Conservation (phyloP, 2,329 filamentous ascomycete species). For the Phaeosphaeriaceae sp. region DNA sequence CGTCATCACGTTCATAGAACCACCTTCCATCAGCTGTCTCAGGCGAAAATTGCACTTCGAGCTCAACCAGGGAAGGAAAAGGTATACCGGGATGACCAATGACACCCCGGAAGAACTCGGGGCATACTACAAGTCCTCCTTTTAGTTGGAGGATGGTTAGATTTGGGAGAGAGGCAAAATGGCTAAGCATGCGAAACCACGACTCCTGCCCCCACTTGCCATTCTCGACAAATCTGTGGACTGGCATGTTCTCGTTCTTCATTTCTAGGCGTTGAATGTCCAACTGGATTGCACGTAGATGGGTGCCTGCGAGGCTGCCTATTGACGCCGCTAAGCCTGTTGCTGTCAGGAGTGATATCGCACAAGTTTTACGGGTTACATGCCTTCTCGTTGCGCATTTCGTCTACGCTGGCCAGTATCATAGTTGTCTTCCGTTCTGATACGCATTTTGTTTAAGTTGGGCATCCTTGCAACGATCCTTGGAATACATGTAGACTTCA, state of each 20-base stretch:
- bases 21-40: conserved; percentile 17
- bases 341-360: not conserved
- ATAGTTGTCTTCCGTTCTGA: not conserved
- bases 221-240: conserved; percentile 4
- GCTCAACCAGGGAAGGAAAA: conserved; percentile 12
- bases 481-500: conserved; percentile 1
- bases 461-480: conserved; percentile 1
- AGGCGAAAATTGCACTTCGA: conserved; percentile 10
- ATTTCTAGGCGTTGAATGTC: not conserved
- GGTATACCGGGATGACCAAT: not conserved
- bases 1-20: conserved; percentile 9
- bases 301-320: not conserved
- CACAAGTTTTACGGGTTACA: not conserved
- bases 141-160: conserved; percentile 1
- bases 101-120: conserved; percentile 6
- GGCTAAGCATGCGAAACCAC: conserved; percentile 2
- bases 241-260: not conserved
- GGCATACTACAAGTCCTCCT: conserved; percentile 6
- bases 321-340: conserved; percentile 1
- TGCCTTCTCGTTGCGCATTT: not conserved
- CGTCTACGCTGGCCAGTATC: not conserved
- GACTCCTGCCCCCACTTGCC: conserved; percentile 1
- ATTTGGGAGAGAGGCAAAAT: conserved; percentile 3
- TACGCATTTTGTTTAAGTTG: not conserved
- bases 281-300: not conserved